Evolutionary conservation across 2,329 filamentous ascomycete genomes (phyloP), one percentile per base, ranked within the genome.

Genomic region (Dothideomycetes sp.): DNA sequence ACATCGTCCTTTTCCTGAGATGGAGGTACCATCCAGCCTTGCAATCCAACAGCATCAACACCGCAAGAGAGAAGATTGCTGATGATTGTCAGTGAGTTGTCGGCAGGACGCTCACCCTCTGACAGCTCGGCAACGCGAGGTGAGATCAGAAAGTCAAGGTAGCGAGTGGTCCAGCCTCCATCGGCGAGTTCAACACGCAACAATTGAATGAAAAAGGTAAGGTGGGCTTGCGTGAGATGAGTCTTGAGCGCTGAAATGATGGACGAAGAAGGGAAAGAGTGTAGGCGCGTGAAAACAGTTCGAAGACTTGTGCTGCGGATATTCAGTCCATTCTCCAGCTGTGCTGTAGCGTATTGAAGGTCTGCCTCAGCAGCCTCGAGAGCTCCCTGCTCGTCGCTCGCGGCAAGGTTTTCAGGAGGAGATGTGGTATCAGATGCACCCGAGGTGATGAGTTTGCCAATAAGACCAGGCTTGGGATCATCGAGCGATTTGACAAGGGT

Each of bases 101-200:
- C 78, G 15, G 79, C 75, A 0, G 77, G 73, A 3, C 67, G 63
- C 11, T 63, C 60, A 14, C 64, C 59, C 10, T 59, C 45, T 16
- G 34, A 29, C 16, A 43, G 18, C 5, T 41, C 38, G 7, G 42
- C 76, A 29, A 84, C 70, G 15, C 73, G 67, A 49, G 84, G 79
- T 3, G 39, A 33, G 18, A 37, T 15, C 14, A 36, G 30, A 41
- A 76, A 73, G 49, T 83, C 80, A 29, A 83, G 62, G 57, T 87
- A 86, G 16, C 75, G 70, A 14, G 77, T 74, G 0, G 81, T 85
- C 84, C 84, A 89, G 22, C 79, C 79, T 42, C 83, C 83, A 47
- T 78, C 75, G 37, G 79, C 75, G 34, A 89, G 69, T 60, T 88
- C 81, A 47, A 81, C 70, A 41, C 83, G 77, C 19, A 89, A 68